Evolutionary conservation across 352 stramenopile genomes (phyloP).

Genomic region (Pythium monospermum): DNA sequence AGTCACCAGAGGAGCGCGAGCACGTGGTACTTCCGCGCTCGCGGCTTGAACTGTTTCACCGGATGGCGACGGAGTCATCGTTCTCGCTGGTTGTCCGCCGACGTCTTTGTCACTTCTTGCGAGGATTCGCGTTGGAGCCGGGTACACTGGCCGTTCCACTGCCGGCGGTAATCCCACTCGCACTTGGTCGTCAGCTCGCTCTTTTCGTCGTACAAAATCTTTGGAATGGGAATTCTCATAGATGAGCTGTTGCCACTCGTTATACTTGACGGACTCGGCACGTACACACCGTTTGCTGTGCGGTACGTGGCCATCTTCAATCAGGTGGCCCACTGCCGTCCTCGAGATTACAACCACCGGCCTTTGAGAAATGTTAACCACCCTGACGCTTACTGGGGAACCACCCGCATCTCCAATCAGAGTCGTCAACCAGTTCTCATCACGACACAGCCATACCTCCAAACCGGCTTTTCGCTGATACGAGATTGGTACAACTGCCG

Average conservation of each 20-base stretch:
- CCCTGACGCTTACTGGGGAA: neutral
- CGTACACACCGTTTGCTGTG: neutral
- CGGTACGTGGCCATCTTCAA: constrained; percentile 9
- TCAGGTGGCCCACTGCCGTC: constrained; percentile 4
- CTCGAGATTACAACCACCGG: neutral
- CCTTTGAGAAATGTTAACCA: constrained; percentile 4
- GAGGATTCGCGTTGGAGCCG: too few relatives aligned
- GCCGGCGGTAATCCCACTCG: too few relatives aligned
- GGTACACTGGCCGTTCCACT: too few relatives aligned
- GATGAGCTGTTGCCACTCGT: constrained; percentile 7
- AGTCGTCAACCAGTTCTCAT: neutral
- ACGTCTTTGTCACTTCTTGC: too few relatives aligned
- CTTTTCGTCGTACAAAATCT: too few relatives aligned
- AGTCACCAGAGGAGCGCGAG: too few relatives aligned
- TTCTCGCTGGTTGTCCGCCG: too few relatives aligned
- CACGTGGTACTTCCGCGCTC: too few relatives aligned
- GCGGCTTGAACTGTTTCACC: too few relatives aligned
- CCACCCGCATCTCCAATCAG: neutral
- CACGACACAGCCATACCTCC: constrained; percentile 2
- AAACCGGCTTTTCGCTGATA: neutral
- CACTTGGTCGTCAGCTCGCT: too few relatives aligned
- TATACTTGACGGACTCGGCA: constrained; percentile 4
- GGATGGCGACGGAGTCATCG: too few relatives aligned
- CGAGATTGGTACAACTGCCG: neutral
- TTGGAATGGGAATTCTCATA: too few relatives aligned